Evolutionary conservation across 176 grass and related monocot species (phyloP).

Genomic region (Microstegium vimineum): DNA sequence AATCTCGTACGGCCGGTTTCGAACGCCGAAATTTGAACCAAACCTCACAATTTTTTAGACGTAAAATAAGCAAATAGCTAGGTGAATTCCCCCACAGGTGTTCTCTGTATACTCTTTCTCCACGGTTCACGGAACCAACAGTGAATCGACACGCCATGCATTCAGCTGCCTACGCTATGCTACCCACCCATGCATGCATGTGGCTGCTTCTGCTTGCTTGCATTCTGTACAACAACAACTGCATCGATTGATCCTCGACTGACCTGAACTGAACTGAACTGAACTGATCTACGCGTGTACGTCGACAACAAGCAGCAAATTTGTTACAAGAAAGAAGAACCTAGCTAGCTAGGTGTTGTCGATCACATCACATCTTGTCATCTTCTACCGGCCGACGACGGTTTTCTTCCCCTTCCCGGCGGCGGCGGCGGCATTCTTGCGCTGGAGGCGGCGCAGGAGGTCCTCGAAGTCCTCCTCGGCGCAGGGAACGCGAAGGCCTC

Average conservation of each 20-base stretch:
- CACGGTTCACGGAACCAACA: constrained; percentile 6
- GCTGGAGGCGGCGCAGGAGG: constrained; percentile 32
- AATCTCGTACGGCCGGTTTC: background rate
- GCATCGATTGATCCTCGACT: background rate
- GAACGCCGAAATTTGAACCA: background rate
- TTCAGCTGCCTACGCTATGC: background rate
- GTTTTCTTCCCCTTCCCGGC: constrained; percentile 27
- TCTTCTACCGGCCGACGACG: background rate
- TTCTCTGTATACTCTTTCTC: background rate
- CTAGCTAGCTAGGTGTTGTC: background rate
- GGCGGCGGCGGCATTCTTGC: constrained; percentile 1
- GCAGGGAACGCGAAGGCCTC: constrained; percentile 50
- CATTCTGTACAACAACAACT: background rate
- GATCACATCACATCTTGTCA: too few relatives aligned
- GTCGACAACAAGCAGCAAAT: background rate
- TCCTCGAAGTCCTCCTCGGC: constrained; percentile 48
- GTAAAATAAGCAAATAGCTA: background rate
- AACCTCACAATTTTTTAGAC: background rate
- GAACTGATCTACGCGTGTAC: background rate
- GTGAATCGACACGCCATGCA: constrained; percentile 25
- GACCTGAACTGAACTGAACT: too few relatives aligned
- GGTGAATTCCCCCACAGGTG: background rate
- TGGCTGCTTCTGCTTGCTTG: constrained; percentile 20
- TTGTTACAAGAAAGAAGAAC: background rate
- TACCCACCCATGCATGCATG: constrained; percentile 1